Base-by-base conservation (phyloP, 139 green algal genomes). In the Auxenochlorella pyrenoidosa region DNA sequence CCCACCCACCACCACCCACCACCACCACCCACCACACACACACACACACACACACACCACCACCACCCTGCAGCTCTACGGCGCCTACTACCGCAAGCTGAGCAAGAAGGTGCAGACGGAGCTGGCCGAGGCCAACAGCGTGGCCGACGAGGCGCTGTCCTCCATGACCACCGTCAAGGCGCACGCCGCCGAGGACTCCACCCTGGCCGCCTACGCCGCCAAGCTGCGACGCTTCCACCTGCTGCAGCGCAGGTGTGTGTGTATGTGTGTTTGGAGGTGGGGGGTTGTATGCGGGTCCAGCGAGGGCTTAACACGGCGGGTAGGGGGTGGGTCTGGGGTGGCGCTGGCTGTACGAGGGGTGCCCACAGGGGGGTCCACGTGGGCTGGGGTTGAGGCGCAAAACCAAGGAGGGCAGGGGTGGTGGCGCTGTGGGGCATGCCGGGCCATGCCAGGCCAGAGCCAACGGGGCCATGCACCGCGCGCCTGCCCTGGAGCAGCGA, bases 101-200 rank as follows among this genome's bases (percentile, higher is more conserved):
- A 85, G 84, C n/a, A 97, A 97, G 89, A 84, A 91, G 68, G 94
- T 96, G 26, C 95, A 97, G 90, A 85, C 93, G 0, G 90, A 93
- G 80, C 91, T 97, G 88, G 96, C 96, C 0, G 91, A 93, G 21
- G 96, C 96, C 36, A 97, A 97, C 85, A 88, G 70, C 41, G 92
- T 96, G 41, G 95, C 96, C 1, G 94, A 98, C 47, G 95, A 98
- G 90, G 83, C 83, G n/a, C 85, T 94, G 59, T 44, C 71, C 63
- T 91, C 85, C 38, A 96, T 97, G 93, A 85, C 93, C 0, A 98
- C 95, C 40, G 95, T 98, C 32, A 94, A 94, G 84, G 90, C 95
- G 13, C 93, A 96, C 80, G 95, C 93, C 15, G 93, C 93, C 6
- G 93, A 94, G 83, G 91, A 91, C 70, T 92, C 83, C 13, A 90